Evolutionary conservation across 2,329 filamentous ascomycete genomes (phyloP).

Genomic region (Gnomoniopsis sp.): DNA sequence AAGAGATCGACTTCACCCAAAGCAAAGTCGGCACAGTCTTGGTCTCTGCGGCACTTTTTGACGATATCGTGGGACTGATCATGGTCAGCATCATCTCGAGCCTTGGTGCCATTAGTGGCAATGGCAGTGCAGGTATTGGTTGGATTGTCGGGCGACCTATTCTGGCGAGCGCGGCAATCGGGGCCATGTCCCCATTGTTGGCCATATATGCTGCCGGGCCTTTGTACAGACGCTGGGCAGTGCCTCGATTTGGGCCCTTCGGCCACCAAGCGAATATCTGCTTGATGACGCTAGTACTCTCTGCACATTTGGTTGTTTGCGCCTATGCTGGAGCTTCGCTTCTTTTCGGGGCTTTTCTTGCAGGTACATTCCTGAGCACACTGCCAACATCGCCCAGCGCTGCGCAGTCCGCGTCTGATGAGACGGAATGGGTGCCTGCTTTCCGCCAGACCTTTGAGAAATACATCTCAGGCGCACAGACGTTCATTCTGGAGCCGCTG

Average conservation of each 20-base stretch:
- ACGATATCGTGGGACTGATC: constrained; percentile 42
- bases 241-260: constrained; percentile 29
- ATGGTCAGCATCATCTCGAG: constrained; percentile 31
- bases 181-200: constrained; percentile 30
- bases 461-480: constrained; percentile 33
- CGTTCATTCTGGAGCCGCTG: constrained; percentile 49
- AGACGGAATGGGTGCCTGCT: constrained; percentile 31
- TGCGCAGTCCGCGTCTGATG: constrained; percentile 31
- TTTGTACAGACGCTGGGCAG: constrained; percentile 30
- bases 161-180: constrained; percentile 33
- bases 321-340: constrained; percentile 34
- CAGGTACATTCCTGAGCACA: constrained; percentile 35
- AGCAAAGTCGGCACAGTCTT: constrained; percentile 41
- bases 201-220: constrained; percentile 37
- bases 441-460: constrained; percentile 36
- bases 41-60: constrained; percentile 43
- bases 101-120: constrained; percentile 20
- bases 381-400: constrained; percentile 32
- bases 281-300: constrained; percentile 31
- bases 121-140: constrained; percentile 26
- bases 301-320: constrained; percentile 27
- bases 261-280: constrained; percentile 26
- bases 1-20: constrained; percentile 36
- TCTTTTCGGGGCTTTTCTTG: constrained; percentile 36
- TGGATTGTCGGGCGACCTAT: constrained; percentile 36